These are phyloP conservation scores for Colletotrichum sp. DNA, from an alignment of 2,329 filamentous ascomycete genomes.

Conservation along the genomic window DNA sequence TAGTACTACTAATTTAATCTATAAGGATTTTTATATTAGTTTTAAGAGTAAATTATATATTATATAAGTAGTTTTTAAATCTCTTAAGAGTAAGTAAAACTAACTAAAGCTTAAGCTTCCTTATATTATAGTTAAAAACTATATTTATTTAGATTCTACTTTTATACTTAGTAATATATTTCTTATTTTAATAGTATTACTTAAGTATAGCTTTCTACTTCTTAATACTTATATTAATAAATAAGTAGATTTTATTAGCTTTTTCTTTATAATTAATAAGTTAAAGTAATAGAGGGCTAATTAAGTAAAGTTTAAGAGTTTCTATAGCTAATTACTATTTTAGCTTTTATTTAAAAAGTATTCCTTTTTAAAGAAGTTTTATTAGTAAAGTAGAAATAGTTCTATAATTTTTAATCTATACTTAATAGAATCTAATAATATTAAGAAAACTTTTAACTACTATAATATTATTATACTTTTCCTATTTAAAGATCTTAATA, in stretches of 20 bases:
- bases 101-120: not conserved
- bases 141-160: not conserved
- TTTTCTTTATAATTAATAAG: not conserved
- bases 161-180: not conserved
- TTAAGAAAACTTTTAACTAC: fast-evolving
- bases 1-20: too few relatives aligned
- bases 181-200: not conserved
- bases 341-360: not conserved
- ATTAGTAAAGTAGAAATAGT: not conserved
- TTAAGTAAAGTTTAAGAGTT: not conserved
- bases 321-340: not conserved
- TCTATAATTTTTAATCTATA: not conserved
- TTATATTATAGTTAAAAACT: not conserved
- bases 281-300: not conserved
- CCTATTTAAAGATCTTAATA: not conserved
- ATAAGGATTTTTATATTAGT: too few relatives aligned
- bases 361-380: not conserved
- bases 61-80: not conserved
- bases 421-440: not conserved
- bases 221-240: not conserved
- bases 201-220: fast-evolving
- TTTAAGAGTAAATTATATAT: not conserved
- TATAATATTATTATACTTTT: not conserved
- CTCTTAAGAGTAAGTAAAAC: not conserved
- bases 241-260: not conserved